Base-by-base conservation (phyloP, 75 land plant genomes). In the Sequoiadendron giganteum region DNA sequence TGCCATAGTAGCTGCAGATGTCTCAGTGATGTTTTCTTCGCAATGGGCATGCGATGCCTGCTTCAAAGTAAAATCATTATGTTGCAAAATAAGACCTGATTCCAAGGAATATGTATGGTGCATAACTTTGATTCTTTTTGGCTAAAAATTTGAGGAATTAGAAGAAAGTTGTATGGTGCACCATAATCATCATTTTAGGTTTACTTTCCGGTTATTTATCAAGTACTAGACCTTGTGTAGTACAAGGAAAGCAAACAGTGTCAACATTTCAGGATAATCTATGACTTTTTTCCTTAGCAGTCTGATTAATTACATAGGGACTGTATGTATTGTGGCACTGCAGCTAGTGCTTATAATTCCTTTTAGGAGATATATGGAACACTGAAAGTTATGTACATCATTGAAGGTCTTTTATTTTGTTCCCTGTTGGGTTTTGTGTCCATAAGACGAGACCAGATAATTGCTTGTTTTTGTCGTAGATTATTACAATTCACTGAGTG, bases 51-150 rank as follows among this genome's bases (percentile, higher is more conserved):
- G 43, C 28, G 84, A 82, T 82, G 49, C 43, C 30, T 45, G 48
- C 48, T 47, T 82, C 48, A 13, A n/a, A 82, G 28, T 49, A 47
- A 82, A 79, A 42, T 79, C 25, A 42, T 10, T 47, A 47, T 82
- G 84, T 45, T 82, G 84, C 54, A n/a, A 47, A 80, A 82, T 82
- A 82, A 47, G 84, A 43, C 25, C 49, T 5, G 15, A 82, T 82
- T n/a, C 84, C 54, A 82, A 82, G 18, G 14, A 82, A n/a, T 45
- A 11, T 47, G 84, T 28, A 47, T 15, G n/a, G 34, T 25, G 47
- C 25, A 82, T 82, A 82, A 47, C 48, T 47, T 45, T n/a, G 84
- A 47, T 47, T 82, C 84, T 82, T 82, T 82, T 82, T 82, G 32
- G 49, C 48, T 82, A 10, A n/a, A 49, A 82, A n/a, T 8, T 42